A percentile compares a stretch with the other conserved stretches of the same genome.
Evolutionary conservation across 176 grass and related monocot species (phyloP).

Genomic region (Zizania latifolia): DNA sequence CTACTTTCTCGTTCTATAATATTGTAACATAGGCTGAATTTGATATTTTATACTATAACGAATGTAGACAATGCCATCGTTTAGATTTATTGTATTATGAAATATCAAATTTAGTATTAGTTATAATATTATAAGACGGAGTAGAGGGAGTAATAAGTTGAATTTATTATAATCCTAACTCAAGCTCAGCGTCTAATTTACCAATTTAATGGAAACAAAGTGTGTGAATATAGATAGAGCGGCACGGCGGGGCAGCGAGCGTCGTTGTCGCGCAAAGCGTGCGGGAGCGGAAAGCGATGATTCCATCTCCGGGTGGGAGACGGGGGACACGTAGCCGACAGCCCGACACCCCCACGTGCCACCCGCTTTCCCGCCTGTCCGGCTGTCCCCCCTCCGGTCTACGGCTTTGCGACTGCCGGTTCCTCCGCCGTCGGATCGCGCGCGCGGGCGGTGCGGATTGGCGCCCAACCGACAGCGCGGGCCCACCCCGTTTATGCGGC

Average conservation of each 20-base stretch:
- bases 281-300: slow-evolving; percentile 19
- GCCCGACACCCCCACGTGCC: slow-evolving; percentile 19
- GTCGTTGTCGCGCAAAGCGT: slow-evolving; percentile 23
- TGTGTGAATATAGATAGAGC: too few species aligned
- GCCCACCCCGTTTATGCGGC: background rate
- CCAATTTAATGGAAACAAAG: too few species aligned
- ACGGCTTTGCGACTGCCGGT: background rate
- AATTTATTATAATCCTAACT: too few species aligned
- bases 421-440: background rate
- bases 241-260: background rate
- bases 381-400: background rate
- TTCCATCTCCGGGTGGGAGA: background rate
- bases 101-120: too few species aligned
- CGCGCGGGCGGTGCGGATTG: background rate
- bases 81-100: too few species aligned
- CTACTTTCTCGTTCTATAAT: too few species aligned
- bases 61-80: too few species aligned
- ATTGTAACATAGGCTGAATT: too few species aligned
- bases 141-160: too few species aligned
- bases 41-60: too few species aligned
- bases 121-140: too few species aligned
- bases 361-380: slow-evolving; percentile 21
- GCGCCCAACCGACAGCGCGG: slow-evolving; percentile 27
- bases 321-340: slow-evolving; percentile 41
- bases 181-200: too few species aligned